phyloP scores from a whole-genome alignment of 106 monocot genomes.

The Allium cepa region DNA sequence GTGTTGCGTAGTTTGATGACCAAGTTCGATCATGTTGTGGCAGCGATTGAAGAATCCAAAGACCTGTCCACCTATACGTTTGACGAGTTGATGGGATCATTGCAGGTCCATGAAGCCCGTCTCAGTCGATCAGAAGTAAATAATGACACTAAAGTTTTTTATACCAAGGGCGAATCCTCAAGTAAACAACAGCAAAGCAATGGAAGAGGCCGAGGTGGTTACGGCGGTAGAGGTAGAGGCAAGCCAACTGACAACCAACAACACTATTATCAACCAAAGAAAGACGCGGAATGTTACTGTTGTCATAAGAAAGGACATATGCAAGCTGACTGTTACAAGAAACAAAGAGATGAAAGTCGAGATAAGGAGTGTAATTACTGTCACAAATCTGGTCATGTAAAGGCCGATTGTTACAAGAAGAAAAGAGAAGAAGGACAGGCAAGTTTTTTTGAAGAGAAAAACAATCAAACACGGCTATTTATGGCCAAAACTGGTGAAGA shows the following conservation, averaged over 20 bases:
- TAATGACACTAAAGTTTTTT: background rate
- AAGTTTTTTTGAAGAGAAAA: too few species aligned
- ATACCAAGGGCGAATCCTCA: conserved; percentile 1
- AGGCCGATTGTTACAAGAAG: too few species aligned
- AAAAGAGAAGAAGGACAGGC: too few species aligned
- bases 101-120: conserved; percentile 2
- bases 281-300: background rate
- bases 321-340: background rate
- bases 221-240: background rate
- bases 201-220: background rate
- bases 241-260: background rate
- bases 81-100: background rate
- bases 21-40: too few species aligned
- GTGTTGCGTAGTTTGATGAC: too few species aligned
- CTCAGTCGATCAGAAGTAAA: background rate
- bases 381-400: too few species aligned
- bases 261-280: background rate
- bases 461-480: background rate
- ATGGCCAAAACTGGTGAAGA: background rate
- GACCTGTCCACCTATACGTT: background rate
- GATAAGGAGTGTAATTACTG: too few species aligned
- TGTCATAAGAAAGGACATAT: background rate
- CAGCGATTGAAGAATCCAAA: too few species aligned
- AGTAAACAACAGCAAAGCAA: background rate
- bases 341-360: background rate